A percentile compares a stretch with the other conserved stretches of the same genome.
phyloP scores from a whole-genome alignment of 2,329 filamentous ascomycete genomes.

The Talaromyces albobiverticillius region DNA sequence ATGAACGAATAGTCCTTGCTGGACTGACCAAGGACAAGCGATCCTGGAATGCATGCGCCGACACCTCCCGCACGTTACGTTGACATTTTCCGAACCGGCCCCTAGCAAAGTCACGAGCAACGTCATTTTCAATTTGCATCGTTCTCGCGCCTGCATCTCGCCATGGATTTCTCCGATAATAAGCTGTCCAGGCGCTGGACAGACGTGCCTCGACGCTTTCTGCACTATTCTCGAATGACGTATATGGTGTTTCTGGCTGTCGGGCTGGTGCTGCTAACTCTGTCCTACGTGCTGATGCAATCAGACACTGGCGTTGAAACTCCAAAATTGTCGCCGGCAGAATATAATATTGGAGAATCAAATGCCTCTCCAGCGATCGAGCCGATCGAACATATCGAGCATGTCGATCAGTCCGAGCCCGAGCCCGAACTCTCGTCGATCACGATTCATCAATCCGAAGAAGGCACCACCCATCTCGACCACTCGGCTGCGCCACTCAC shows the following conservation, averaged over 20 bases:
- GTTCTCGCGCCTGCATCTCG: neutral
- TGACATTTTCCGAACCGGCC: too few relatives aligned
- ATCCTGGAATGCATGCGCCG: too few relatives aligned
- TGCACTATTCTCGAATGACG: constrained; percentile 9
- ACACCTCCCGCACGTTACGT: too few relatives aligned
- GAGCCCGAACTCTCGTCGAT: constrained; percentile 9
- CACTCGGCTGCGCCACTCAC: constrained; percentile 12
- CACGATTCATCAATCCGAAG: constrained; percentile 14
- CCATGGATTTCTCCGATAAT: constrained; percentile 12
- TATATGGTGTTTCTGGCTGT: constrained; percentile 10
- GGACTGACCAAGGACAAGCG: too few relatives aligned
- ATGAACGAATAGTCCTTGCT: too few relatives aligned
- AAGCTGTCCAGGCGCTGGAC: constrained; percentile 10
- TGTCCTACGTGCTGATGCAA: constrained; percentile 11
- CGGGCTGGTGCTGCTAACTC: constrained; percentile 9
- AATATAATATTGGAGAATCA: neutral
- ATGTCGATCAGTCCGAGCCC: too few relatives aligned
- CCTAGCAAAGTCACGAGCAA: too few relatives aligned
- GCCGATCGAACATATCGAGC: too few relatives aligned
- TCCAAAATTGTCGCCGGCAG: neutral
- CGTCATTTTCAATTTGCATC: too few relatives aligned
- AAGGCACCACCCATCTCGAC: constrained; percentile 13
- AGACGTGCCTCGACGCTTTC: constrained; percentile 6
- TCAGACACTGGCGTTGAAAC: neutral
- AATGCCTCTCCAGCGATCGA: neutral